Percentiles rank a stretch among this genome's conserved stretches.
phyloP scores from a whole-genome alignment of 1,284 basidiomycete species.

The Ceratobasidium theobromae region DNA sequence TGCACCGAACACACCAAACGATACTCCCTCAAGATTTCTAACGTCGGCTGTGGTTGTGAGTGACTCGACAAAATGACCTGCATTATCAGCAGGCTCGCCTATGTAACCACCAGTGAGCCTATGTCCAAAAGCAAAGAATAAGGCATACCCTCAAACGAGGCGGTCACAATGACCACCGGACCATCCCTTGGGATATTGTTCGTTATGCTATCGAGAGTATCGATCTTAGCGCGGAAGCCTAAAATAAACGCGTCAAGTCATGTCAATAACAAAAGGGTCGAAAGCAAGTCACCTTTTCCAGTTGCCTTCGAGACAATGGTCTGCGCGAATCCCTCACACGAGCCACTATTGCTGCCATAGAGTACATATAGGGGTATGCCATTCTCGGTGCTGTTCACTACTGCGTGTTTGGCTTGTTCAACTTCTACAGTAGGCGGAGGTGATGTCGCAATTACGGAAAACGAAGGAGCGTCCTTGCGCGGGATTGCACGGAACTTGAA shows the following conservation, averaged over 20 bases:
- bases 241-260: neutral
- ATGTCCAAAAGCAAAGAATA: too few relatives aligned
- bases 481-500: slow-evolving; percentile 41
- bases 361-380: slow-evolving; percentile 7
- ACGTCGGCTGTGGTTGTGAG: slow-evolving; percentile 42
- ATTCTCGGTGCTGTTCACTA: neutral
- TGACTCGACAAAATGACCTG: slow-evolving; percentile 52
- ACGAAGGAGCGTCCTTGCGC: slow-evolving; percentile 34
- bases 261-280: slow-evolving; percentile 18
- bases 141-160: slow-evolving; percentile 56
- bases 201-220: neutral
- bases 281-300: slow-evolving; percentile 22
- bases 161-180: slow-evolving; percentile 54
- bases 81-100: slow-evolving; percentile 55
- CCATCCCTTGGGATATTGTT: slow-evolving; percentile 50
- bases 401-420: slow-evolving; percentile 29
- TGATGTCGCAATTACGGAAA: neutral
- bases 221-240: slow-evolving; percentile 1
- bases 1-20: slow-evolving; percentile 56
- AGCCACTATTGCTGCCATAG: slow-evolving; percentile 34
- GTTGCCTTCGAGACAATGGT: slow-evolving; percentile 20
- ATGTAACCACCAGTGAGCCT: neutral
- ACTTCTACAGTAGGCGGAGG: neutral
- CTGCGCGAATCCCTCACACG: slow-evolving; percentile 35
- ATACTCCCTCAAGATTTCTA: slow-evolving; percentile 45